phyloP scores from a whole-genome alignment of 73 alveolate species.

The Paramecium pentaurelia region DNA sequence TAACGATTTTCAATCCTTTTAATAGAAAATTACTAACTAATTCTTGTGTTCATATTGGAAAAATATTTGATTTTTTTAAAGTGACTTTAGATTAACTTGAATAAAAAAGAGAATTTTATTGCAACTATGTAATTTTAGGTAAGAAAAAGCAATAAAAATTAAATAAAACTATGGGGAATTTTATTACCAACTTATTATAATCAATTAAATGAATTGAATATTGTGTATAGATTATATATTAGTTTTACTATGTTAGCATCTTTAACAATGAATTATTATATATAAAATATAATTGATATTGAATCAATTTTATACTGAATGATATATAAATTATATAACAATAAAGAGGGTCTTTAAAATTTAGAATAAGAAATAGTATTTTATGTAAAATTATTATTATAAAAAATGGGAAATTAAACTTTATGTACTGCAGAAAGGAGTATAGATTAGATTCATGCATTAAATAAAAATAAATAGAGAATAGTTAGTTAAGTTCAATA shows the following conservation, averaged over 20 bases:
- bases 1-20: background rate
- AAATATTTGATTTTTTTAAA: background rate
- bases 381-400: background rate
- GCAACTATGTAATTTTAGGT: background rate
- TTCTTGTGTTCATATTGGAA: background rate
- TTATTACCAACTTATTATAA: background rate
- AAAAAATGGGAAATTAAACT: slow-evolving; percentile 1
- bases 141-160: background rate
- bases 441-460: background rate
- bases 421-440: background rate
- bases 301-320: background rate
- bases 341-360: background rate
- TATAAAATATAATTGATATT: background rate
- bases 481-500: background rate
- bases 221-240: background rate
- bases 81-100: background rate
- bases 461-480: background rate
- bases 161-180: background rate
- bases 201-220: background rate
- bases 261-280: background rate
- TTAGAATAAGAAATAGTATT: background rate
- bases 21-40: background rate
- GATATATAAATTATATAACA: background rate
- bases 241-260: background rate
- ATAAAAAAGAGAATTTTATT: background rate